A percentile compares a stretch with the other conserved stretches of the same genome.
These are phyloP conservation scores for Yarrowia yakushimensis DNA, from an alignment of 805 yeast genomes.

Conservation along the genomic window DNA sequence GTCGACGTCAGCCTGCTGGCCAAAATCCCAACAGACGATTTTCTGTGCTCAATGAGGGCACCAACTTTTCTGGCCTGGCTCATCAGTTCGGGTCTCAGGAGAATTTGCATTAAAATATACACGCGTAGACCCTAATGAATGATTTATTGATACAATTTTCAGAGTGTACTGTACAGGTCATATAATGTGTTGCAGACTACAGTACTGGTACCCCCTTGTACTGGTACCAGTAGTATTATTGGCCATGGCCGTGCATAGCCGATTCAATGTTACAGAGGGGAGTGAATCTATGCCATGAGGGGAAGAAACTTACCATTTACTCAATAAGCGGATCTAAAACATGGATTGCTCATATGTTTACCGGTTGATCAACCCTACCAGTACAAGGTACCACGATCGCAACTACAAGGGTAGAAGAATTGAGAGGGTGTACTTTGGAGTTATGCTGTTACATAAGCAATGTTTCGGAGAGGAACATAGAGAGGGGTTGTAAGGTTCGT, in stretches of 20 bases:
- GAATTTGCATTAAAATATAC: slow-evolving; percentile 20
- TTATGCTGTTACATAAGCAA: neutral
- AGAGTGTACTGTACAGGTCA: no score
- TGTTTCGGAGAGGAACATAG: neutral
- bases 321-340: neutral
- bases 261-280: no score
- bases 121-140: slow-evolving; percentile 21
- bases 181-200: neutral
- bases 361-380: no score
- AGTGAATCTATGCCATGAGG: neutral
- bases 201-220: no score
- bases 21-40: slow-evolving; percentile 23
- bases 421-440: neutral
- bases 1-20: slow-evolving; percentile 13
- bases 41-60: slow-evolving; percentile 23
- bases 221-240: no score
- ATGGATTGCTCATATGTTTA: no score
- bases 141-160: neutral
- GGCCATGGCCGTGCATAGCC: no score
- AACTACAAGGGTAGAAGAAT: no score
- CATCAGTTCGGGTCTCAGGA: slow-evolving; percentile 23
- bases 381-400: no score
- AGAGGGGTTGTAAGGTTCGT: neutral
- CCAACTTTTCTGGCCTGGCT: slow-evolving; percentile 20
- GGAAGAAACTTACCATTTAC: neutral